Percentiles rank a stretch among this genome's conserved stretches.
Evolutionary conservation across 2,329 filamentous ascomycete species (phyloP).

Genomic region (Penicillium sp.): DNA sequence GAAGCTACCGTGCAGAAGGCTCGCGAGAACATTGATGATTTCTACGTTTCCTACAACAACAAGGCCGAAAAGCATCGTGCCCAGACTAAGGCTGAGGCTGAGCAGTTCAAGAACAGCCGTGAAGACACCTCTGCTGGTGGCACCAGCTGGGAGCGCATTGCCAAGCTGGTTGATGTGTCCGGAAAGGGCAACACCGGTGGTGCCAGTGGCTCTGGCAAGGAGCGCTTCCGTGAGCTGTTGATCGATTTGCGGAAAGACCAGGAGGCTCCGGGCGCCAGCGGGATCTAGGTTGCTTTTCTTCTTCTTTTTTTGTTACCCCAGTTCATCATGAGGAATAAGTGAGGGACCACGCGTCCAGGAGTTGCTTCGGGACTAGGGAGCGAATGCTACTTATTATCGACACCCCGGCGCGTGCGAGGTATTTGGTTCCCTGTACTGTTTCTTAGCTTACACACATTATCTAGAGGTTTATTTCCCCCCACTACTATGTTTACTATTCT

Average conservation of each 20-base stretch:
- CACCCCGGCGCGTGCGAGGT: slow-evolving; percentile 3
- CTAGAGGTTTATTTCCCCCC: slow-evolving; percentile 5
- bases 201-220: slow-evolving; percentile 87
- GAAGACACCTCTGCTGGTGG: slow-evolving; percentile 93
- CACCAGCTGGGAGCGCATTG: slow-evolving; percentile 97
- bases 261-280: slow-evolving; percentile 66
- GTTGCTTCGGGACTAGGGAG: neutral
- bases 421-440: slow-evolving; percentile 6
- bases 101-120: slow-evolving; percentile 82
- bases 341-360: slow-evolving; percentile 6
- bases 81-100: slow-evolving; percentile 86
- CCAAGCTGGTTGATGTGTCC: slow-evolving; percentile 94
- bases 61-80: slow-evolving; percentile 93
- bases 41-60: slow-evolving; percentile 99
- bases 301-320: neutral
- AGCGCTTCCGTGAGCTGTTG: slow-evolving; percentile 89
- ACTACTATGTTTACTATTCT: slow-evolving; percentile 8
- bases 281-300: slow-evolving; percentile 36
- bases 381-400: slow-evolving; percentile 5
- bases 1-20: slow-evolving; percentile 84
- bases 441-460: slow-evolving; percentile 9
- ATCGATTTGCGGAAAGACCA: slow-evolving; percentile 89
- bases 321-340: neutral
- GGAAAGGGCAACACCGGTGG: slow-evolving; percentile 88
- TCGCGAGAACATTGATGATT: slow-evolving; percentile 93